A percentile compares a stretch with the other conserved stretches of the same genome.
phyloP scores from a whole-genome alignment of 768 basidiomycete genomes.

The Suillus sp. region DNA sequence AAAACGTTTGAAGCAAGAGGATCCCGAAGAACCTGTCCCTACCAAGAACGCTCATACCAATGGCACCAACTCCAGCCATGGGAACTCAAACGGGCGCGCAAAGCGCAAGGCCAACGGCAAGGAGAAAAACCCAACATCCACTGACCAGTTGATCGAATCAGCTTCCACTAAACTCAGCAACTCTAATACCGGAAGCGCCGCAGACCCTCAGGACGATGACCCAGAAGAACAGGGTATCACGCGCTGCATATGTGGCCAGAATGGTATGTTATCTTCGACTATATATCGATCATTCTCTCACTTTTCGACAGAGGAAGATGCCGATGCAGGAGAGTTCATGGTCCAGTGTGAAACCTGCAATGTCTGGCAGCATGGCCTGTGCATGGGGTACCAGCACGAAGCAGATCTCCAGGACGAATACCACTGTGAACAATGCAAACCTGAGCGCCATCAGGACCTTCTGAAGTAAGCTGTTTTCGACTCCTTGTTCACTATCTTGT shows the following conservation, averaged over 20 bases:
- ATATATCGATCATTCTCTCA: constrained; percentile 23
- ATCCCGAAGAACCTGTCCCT: constrained; percentile 57
- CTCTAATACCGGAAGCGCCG: constrained; percentile 35
- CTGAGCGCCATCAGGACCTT: constrained; percentile 81
- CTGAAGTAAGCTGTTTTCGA: constrained; percentile 60
- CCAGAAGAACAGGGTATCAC: constrained; percentile 63
- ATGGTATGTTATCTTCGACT: constrained; percentile 50
- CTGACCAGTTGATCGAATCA: constrained; percentile 34
- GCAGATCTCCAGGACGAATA: constrained; percentile 80
- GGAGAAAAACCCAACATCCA: constrained; percentile 44
- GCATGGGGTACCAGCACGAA: constrained; percentile 89
- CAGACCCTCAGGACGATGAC: constrained; percentile 43
- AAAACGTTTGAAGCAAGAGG: constrained; percentile 76
- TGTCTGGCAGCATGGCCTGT: constrained; percentile 97
- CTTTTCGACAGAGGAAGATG: constrained; percentile 62
- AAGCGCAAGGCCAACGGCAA: constrained; percentile 73
- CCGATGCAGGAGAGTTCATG: constrained; percentile 93
- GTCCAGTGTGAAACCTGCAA: constrained; percentile 97
- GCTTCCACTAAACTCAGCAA: constrained; percentile 29
- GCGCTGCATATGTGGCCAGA: constrained; percentile 84
- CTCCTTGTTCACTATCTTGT: constrained; percentile 19
- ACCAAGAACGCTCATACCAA: constrained; percentile 47
- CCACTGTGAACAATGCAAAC: constrained; percentile 91
- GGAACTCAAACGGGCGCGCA: constrained; percentile 40
- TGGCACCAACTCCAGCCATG: constrained; percentile 32